Percentiles rank a stretch among this genome's conserved stretches.
These are phyloP conservation scores for Orychophragmus violaceus DNA, from an alignment of 345 rosid species.

Conservation along the genomic window DNA sequence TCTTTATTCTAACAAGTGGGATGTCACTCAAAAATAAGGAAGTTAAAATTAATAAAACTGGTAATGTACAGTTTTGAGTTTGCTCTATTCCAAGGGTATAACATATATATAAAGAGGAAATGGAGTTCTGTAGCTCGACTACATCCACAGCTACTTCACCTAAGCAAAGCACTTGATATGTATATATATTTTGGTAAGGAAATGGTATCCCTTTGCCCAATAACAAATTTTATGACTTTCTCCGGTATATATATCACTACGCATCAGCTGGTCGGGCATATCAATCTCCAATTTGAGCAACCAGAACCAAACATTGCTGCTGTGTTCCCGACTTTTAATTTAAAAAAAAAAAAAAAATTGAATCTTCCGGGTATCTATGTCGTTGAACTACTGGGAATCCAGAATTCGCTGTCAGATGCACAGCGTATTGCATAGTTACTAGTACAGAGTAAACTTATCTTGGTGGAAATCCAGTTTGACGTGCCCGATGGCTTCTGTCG, in stretches of 20 bases:
- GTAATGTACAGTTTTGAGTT: slow-evolving; percentile 61
- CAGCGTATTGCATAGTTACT: not conserved
- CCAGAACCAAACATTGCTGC: slow-evolving; percentile 16
- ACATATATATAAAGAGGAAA: slow-evolving; percentile 18
- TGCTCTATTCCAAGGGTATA: slow-evolving; percentile 25
- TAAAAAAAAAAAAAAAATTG: not conserved
- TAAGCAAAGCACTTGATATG: slow-evolving; percentile 37
- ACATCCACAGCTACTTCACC: slow-evolving; percentile 44
- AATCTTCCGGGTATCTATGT: slow-evolving; percentile 16
- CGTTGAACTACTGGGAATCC: slow-evolving; percentile 8
- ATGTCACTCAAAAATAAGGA: no score
- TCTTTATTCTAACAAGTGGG: no score
- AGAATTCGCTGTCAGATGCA: slow-evolving; percentile 7
- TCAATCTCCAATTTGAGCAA: slow-evolving; percentile 11
- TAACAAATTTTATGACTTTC: slow-evolving; percentile 14
- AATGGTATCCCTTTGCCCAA: slow-evolving; percentile 27
- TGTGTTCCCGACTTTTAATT: not conserved
- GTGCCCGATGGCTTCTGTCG: slow-evolving; percentile 57
- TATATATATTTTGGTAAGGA: no score
- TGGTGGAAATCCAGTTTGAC: slow-evolving; percentile 58
- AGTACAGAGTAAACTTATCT: slow-evolving; percentile 44
- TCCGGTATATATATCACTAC: slow-evolving; percentile 11
- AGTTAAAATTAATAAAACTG: slow-evolving; percentile 50
- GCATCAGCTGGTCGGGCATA: slow-evolving; percentile 9
- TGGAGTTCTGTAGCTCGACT: slow-evolving; percentile 27